Evolutionary conservation across 2,329 filamentous ascomycete genomes (phyloP).

Genomic region (Fusarium haematococcum): DNA sequence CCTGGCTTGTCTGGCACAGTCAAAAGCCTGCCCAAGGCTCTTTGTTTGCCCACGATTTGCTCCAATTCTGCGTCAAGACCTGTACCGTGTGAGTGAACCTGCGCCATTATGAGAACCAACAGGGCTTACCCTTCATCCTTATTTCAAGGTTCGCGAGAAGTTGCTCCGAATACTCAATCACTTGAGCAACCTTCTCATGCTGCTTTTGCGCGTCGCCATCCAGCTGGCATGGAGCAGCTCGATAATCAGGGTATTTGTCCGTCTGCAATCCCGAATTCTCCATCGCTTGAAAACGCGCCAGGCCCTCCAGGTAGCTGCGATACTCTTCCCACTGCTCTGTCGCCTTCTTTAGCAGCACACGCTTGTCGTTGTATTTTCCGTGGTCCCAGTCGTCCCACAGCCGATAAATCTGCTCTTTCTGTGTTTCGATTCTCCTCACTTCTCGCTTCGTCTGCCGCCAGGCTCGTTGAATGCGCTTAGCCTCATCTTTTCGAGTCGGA

Average conservation of each 20-base stretch:
- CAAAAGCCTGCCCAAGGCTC: constrained; percentile 54
- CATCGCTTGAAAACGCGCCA: constrained; percentile 52
- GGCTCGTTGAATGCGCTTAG: constrained; percentile 57
- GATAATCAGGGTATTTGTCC: constrained; percentile 53
- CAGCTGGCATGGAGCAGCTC: constrained; percentile 52
- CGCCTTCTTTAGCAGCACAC: constrained; percentile 46
- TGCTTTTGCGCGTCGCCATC: constrained; percentile 49
- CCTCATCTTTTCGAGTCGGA: constrained; percentile 57
- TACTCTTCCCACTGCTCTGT: constrained; percentile 49
- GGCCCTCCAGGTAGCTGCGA: constrained; percentile 51
- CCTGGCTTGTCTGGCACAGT: constrained; percentile 53
- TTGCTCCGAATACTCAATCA: constrained; percentile 48
- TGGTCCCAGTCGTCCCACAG: constrained; percentile 45
- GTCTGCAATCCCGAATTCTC: constrained; percentile 53
- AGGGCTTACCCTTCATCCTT: constrained; percentile 51
- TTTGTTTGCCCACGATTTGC: constrained; percentile 49
- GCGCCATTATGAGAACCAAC: neutral
- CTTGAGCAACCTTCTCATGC: constrained; percentile 47
- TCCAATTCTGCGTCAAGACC: constrained; percentile 48
- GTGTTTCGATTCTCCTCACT: constrained; percentile 37
- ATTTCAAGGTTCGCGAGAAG: constrained; percentile 51
- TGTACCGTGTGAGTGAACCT: constrained; percentile 41
- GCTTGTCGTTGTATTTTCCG: constrained; percentile 43
- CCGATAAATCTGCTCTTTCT: constrained; percentile 44
- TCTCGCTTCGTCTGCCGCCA: constrained; percentile 50